Evolutionary conservation across 768 basidiomycete species (phyloP).

Genomic region (Podaxis sp.): DNA sequence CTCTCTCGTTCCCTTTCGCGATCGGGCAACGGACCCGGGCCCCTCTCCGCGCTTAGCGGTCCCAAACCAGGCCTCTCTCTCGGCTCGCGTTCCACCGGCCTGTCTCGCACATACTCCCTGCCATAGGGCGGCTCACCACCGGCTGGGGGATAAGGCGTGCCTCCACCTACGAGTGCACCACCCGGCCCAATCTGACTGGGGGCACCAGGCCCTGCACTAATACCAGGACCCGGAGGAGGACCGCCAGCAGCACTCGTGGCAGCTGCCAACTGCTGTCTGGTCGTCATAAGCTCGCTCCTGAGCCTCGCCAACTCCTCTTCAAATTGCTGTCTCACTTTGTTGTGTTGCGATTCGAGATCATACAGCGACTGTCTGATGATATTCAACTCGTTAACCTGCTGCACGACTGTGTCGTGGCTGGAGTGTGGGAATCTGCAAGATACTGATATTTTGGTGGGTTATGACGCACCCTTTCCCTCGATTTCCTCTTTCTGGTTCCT

Average conservation of each 20-base stretch:
- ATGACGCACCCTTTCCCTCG: slow-evolving; percentile 77
- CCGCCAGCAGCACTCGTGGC: slow-evolving; percentile 17
- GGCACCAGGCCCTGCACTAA: slow-evolving; percentile 21
- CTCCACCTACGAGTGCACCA: slow-evolving; percentile 22
- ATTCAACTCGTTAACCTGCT: slow-evolving; percentile 88
- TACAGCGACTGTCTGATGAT: slow-evolving; percentile 88
- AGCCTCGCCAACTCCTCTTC: slow-evolving; percentile 72
- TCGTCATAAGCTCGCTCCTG: slow-evolving; percentile 72
- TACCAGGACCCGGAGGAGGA: slow-evolving; percentile 18
- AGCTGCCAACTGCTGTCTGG: slow-evolving; percentile 27
- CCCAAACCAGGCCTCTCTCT: slow-evolving; percentile 19
- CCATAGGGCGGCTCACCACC: slow-evolving; percentile 19
- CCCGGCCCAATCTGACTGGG: slow-evolving; percentile 21
- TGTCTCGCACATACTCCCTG: slow-evolving; percentile 13
- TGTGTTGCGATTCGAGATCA: slow-evolving; percentile 88
- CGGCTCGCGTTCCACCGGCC: slow-evolving; percentile 7
- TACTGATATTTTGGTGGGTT: slow-evolving; percentile 10
- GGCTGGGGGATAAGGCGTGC: slow-evolving; percentile 20
- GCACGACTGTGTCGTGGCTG: slow-evolving; percentile 48
- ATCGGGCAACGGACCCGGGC: slow-evolving; percentile 12
- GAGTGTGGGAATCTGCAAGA: neutral
- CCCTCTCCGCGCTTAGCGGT: slow-evolving; percentile 19
- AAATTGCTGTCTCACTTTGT: slow-evolving; percentile 82
- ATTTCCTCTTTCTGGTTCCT: slow-evolving; percentile 86
- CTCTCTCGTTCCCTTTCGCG: slow-evolving; percentile 25